phyloP scores from a whole-genome alignment of 2,329 filamentous ascomycete species.

The Botryotinia convoluta region DNA sequence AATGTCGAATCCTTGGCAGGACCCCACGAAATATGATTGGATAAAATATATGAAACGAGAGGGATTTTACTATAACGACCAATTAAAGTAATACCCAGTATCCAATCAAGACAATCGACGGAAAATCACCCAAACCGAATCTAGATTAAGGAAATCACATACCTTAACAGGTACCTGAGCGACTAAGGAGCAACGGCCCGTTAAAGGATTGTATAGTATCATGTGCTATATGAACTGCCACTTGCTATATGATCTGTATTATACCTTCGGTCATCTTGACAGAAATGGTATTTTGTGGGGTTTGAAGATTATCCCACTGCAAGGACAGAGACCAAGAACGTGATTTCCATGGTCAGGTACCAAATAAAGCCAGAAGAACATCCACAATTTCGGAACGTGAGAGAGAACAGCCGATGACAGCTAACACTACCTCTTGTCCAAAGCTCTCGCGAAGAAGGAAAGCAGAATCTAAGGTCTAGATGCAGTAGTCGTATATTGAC shows the following conservation, averaged over 20 bases:
- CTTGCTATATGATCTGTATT: constrained; percentile 7
- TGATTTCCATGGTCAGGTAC: background rate
- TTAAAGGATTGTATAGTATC: constrained; percentile 3
- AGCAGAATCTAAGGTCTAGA: background rate
- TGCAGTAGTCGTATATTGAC: background rate
- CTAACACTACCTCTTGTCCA: background rate
- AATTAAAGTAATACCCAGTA: background rate
- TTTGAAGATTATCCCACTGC: background rate
- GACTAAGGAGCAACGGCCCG: constrained; percentile 20
- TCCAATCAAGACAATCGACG: background rate
- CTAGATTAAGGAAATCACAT: constrained; percentile 12
- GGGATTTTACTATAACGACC: background rate
- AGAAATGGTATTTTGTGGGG: background rate
- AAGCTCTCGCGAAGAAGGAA: background rate
- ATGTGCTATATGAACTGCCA: constrained; percentile 17
- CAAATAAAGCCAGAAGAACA: background rate
- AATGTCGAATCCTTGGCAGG: background rate
- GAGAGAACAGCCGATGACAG: background rate
- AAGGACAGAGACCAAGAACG: background rate
- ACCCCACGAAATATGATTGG: background rate
- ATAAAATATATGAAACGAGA: background rate
- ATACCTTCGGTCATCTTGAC: constrained; percentile 1
- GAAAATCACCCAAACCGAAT: background rate
- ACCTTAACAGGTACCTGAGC: background rate
- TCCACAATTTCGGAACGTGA: background rate